A percentile compares a stretch with the other conserved stretches of the same genome.
Conservation (phyloP, 2,329 filamentous ascomycete genomes). For the Beauveria brongniartii region DNA sequence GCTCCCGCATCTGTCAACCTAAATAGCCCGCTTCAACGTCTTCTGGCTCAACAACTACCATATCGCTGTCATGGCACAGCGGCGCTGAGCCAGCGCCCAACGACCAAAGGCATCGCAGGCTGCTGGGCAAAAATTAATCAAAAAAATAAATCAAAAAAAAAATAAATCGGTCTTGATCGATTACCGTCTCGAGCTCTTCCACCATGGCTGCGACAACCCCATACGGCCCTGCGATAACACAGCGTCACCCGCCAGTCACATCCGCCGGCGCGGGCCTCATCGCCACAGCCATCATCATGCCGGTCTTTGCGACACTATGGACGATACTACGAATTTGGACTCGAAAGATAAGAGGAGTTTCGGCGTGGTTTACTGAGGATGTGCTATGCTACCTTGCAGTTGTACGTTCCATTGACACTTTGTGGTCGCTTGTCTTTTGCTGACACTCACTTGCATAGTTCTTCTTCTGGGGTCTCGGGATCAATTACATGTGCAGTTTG, state of each 20-base stretch:
- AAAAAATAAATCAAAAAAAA: too few species aligned
- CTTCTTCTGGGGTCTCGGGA: constrained; percentile 13
- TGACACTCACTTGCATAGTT: constrained; percentile 6
- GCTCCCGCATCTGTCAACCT: neutral
- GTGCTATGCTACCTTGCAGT: constrained; percentile 14
- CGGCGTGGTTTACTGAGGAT: constrained; percentile 11
- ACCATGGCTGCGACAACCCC: neutral
- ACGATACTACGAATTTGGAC: constrained; percentile 15
- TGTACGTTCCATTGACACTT: neutral
- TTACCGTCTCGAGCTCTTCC: neutral
- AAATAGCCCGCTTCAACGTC: neutral
- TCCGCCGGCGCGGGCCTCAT: constrained; percentile 11
- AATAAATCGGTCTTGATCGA: neutral
- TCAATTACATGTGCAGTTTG: constrained; percentile 14
- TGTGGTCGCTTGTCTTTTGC: neutral
- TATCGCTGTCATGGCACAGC: neutral
- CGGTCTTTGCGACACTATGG: constrained; percentile 13
- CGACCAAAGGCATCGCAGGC: neutral
- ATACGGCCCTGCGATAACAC: neutral
- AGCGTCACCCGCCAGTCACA: constrained; percentile 10
- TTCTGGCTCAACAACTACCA: neutral
- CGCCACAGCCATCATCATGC: constrained; percentile 12
- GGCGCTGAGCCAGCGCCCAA: neutral
- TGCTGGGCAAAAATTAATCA: neutral
- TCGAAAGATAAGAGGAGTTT: constrained; percentile 11